Evolutionary conservation across 2,329 filamentous ascomycete species (phyloP).

Genomic region (Leptoxyphium fumago): DNA sequence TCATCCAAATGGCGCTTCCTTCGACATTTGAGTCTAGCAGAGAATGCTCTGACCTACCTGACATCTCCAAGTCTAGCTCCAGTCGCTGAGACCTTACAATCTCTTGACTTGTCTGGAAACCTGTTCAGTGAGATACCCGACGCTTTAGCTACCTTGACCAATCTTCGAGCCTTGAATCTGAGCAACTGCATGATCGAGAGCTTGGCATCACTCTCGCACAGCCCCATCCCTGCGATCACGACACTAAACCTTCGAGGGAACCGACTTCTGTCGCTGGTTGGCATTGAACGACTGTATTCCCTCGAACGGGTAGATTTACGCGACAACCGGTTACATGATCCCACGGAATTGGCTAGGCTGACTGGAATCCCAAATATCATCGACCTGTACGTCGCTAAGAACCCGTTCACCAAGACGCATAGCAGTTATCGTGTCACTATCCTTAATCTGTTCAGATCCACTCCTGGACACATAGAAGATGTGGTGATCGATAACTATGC

Average conservation of each 20-base stretch:
- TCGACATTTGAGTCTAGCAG: conserved; percentile 77
- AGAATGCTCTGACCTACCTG: conserved; percentile 78
- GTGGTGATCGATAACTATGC: conserved; percentile 74
- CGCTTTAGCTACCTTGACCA: conserved; percentile 69
- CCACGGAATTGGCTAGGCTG: conserved; percentile 74
- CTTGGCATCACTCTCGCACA: conserved; percentile 70
- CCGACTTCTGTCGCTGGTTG: conserved; percentile 70
- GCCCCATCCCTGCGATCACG: conserved; percentile 81
- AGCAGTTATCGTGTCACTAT: conserved; percentile 74
- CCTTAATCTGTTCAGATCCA: conserved; percentile 88
- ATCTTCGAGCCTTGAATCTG: conserved; percentile 81
- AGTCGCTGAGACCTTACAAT: conserved; percentile 75
- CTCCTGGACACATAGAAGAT: conserved; percentile 80
- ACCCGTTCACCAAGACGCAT: conserved; percentile 81
- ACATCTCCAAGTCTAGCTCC: conserved; percentile 61
- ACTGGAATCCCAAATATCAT: conserved; percentile 82
- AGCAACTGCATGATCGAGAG: conserved; percentile 98
- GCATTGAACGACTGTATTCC: conserved; percentile 76
- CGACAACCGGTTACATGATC: conserved; percentile 83
- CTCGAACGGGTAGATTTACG: conserved; percentile 80
- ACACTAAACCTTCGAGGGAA: conserved; percentile 86
- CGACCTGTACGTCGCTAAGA: conserved; percentile 84
- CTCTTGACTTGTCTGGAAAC: conserved; percentile 83
- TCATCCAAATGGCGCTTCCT: conserved; percentile 89
- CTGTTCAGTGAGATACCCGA: conserved; percentile 91